phyloP scores from a whole-genome alignment of 371 early-diverging fungal genomes.

The Rhizopus stolonifer region DNA sequence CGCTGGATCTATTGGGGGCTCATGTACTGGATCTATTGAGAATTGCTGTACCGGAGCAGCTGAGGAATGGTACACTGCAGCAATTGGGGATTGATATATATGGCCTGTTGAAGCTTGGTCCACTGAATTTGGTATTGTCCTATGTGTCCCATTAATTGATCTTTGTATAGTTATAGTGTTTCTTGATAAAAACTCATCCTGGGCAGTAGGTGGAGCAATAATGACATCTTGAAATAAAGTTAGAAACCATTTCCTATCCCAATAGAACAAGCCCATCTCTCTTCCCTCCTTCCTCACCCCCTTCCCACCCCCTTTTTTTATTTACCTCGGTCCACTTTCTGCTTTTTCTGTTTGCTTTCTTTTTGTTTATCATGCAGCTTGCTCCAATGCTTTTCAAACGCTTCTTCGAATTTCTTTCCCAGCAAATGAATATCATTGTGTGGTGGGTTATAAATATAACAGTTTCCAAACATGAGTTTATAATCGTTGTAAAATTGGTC shows the following conservation, averaged over 20 bases:
- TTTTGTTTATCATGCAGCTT: slow-evolving; percentile 25
- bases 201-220: neutral
- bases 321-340: neutral
- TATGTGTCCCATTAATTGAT: neutral
- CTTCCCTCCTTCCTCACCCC: too few relatives aligned
- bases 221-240: neutral
- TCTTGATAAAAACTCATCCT: neutral
- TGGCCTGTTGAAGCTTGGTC: too few relatives aligned
- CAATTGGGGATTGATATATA: too few relatives aligned
- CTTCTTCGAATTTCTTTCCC: slow-evolving; percentile 56
- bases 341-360: neutral
- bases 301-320: too few relatives aligned
- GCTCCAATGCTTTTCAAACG: slow-evolving; percentile 70
- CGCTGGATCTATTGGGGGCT: too few relatives aligned
- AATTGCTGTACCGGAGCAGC: too few relatives aligned
- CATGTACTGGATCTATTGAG: too few relatives aligned
- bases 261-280: too few relatives aligned
- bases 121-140: neutral
- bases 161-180: neutral
- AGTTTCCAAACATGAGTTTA: slow-evolving; percentile 78
- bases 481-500: slow-evolving; percentile 61
- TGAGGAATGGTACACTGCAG: too few relatives aligned
- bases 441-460: slow-evolving; percentile 89
- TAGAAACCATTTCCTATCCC: neutral
- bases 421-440: slow-evolving; percentile 64